Evolutionary conservation across 2,329 filamentous ascomycete species (phyloP).

Genomic region (Fusarium succisae): DNA sequence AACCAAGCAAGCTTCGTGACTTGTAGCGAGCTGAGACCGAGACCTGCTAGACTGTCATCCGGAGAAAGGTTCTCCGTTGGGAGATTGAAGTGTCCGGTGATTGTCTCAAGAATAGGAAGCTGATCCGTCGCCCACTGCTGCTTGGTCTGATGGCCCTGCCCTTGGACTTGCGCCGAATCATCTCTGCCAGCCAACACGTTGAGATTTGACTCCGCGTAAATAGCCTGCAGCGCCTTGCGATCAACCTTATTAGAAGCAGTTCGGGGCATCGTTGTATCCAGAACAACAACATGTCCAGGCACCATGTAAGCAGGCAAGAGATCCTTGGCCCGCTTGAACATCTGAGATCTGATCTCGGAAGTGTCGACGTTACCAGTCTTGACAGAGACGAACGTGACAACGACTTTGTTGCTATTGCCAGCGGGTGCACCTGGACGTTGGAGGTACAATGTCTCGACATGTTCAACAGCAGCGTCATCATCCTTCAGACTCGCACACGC

Average conservation of each 20-base stretch:
- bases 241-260: constrained; percentile 29
- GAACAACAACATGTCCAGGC: constrained; percentile 18
- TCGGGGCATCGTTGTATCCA: constrained; percentile 18
- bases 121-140: not conserved
- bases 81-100: constrained; percentile 18
- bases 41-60: constrained; percentile 10
- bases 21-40: constrained; percentile 21
- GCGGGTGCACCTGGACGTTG: not conserved
- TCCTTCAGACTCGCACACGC: constrained; percentile 22
- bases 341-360: not conserved
- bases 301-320: constrained; percentile 22
- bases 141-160: not conserved
- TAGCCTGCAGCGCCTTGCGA: constrained; percentile 14
- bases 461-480: not conserved
- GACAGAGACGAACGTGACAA: constrained; percentile 19
- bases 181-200: not conserved
- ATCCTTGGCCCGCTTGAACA: constrained; percentile 17
- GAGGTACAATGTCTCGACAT: constrained; percentile 17
- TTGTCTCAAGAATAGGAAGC: not conserved
- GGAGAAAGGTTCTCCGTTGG: not conserved
- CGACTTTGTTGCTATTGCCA: constrained; percentile 9
- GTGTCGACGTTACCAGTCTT: constrained; percentile 1
- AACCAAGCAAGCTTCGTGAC: constrained; percentile 26
- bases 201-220: not conserved
- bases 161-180: not conserved